Evolutionary conservation across 495 filamentous ascomycete genomes (phyloP).

Genomic region (Penicillium bialowiezense): DNA sequence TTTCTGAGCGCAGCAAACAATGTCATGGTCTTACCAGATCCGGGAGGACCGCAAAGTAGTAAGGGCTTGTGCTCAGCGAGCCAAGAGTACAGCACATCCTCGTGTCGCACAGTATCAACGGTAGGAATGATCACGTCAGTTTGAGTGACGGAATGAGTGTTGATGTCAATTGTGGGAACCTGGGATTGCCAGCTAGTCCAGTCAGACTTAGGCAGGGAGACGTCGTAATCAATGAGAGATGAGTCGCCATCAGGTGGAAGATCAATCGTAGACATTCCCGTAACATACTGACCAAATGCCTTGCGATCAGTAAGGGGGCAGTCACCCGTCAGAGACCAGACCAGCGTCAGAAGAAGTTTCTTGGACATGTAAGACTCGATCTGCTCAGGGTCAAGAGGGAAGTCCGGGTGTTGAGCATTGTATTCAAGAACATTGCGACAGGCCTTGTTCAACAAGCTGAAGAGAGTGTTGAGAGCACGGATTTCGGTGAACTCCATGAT

Average conservation of each 20-base stretch:
- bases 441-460: constrained; percentile 90
- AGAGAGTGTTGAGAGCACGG: constrained; percentile 86
- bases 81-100: constrained; percentile 98
- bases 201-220: constrained; percentile 76
- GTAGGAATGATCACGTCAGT: constrained; percentile 98
- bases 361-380: constrained; percentile 86
- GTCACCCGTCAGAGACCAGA: constrained; percentile 94
- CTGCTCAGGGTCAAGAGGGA: constrained; percentile 84
- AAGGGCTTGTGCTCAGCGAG: constrained; percentile 97
- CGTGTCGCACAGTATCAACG: constrained; percentile 92
- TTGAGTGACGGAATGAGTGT: constrained; percentile 94
- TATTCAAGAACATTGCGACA: constrained; percentile 92
- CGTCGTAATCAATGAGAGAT: constrained; percentile 94
- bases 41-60: constrained; percentile 92
- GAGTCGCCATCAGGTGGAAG: constrained; percentile 69
- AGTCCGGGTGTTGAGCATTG: constrained; percentile 89
- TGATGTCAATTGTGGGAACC: constrained; percentile 91
- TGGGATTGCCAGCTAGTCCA: constrained; percentile 94
- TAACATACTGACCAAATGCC: constrained; percentile 77
- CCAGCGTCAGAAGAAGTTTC: constrained; percentile 84
- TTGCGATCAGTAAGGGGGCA: constrained; percentile 88
- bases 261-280: constrained; percentile 77
- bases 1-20: constrained; percentile 95
- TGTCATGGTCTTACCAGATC: constrained; percentile 99
- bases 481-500: constrained; percentile 97